Percentiles rank a stretch among this genome's conserved stretches.
Conservation (phyloP, 148 eudicot genomes). For the Heliosperma pusillum region DNA sequence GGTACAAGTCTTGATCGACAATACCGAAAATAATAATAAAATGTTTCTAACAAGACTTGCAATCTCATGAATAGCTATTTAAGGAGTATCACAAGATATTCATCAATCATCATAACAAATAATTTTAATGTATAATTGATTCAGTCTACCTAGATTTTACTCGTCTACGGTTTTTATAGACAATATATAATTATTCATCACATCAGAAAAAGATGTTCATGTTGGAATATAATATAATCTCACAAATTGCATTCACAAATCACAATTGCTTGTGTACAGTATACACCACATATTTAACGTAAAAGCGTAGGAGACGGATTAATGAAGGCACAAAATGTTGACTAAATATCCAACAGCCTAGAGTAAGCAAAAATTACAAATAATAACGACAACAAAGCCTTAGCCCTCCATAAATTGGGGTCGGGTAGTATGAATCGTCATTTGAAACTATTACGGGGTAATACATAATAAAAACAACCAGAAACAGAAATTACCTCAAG, state of each 20-base stretch:
- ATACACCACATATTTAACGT: not conserved
- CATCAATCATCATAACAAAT: too few relatives aligned
- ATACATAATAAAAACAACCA: not conserved
- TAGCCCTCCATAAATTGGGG: not conserved
- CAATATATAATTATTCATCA: not conserved
- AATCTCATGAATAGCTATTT: too few relatives aligned
- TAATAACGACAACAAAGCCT: too few relatives aligned
- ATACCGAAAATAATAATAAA: too few relatives aligned
- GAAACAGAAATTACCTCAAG: not conserved
- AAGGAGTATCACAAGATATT: too few relatives aligned
- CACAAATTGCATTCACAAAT: not conserved
- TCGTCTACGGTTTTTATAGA: not conserved
- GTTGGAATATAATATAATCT: not conserved
- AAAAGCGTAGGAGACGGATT: not conserved
- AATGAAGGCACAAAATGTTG: not conserved
- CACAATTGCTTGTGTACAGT: not conserved
- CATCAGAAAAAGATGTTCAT: not conserved
- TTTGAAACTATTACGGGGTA: not conserved
- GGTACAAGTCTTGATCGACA: too few relatives aligned
- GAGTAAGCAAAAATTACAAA: not conserved
- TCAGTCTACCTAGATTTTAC: not conserved
- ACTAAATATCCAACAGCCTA: not conserved
- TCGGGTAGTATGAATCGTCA: not conserved
- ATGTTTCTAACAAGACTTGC: too few relatives aligned
- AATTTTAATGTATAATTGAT: not conserved